Evolutionary conservation across 495 filamentous ascomycete species (phyloP), one percentile per base, ranked within the genome.

Genomic region (Penicillium canariense): DNA sequence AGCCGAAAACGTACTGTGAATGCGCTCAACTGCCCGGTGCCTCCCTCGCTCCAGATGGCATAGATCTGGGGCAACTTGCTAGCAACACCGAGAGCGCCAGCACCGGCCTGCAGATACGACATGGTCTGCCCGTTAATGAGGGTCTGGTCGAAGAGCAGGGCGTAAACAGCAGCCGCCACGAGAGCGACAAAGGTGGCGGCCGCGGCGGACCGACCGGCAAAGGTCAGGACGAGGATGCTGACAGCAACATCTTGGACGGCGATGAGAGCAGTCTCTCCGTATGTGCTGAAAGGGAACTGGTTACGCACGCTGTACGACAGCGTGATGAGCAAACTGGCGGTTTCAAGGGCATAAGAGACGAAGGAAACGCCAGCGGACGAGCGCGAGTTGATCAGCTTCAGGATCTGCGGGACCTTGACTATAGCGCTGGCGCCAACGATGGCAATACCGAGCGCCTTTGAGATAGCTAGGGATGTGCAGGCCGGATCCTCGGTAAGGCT

Each of bases 401-500:
- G 67, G 70, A 97, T 91, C 73, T 97, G 94, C 0, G 94, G 93
- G 42, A 98, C 82, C 77, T 98, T 98, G 75, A 98, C 89, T 60
- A 97, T 82, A 27, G 89, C 81, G 51, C 87, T 90, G 31, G 90
- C 87, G 54, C 81, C 85, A 62, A 98, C 87, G 72, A 97, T 98
- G 68, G 84, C 93, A 54, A 96, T 84, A 36, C 94, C 94, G 42
- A 98, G 86, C 11, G 78, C 89, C 74, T 97, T 97, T 61, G 89
- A 95, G 61, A 97, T 84, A 46, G 83, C 88, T 25, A 96, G 85
- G 58, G 91, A 89, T 48, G 94, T 75, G 78, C 94, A 98, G 46
- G 79, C 82, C 4, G 80, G 73, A 27, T 84, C 76, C 49, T 87
- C 75, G 62, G 81, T 77, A 36, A 85, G 77, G 73, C 95, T 86